These are phyloP conservation scores for Xanthoconium purpureum DNA, from an alignment of 768 basidiomycete species.

Conservation along the genomic window DNA sequence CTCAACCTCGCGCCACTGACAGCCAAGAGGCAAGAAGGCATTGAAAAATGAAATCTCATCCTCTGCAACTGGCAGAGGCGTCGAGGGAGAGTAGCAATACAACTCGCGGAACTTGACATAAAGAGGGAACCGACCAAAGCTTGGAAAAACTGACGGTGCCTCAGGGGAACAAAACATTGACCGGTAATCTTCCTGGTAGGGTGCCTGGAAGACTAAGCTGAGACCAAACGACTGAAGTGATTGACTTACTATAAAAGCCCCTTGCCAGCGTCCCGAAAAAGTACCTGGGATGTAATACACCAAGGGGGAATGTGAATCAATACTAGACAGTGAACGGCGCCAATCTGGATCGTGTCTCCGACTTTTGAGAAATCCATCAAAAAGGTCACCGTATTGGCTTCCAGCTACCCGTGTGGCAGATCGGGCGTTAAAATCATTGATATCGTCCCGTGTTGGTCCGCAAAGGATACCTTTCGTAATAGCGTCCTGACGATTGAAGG, in stretches of 20 bases:
- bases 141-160: conserved; percentile 35
- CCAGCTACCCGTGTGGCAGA: conserved; percentile 41
- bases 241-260: conserved; percentile 43
- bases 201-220: conserved; percentile 32
- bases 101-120: conserved; percentile 50
- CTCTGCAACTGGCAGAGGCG: conserved; percentile 35
- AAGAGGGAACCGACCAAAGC: conserved; percentile 43
- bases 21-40: conserved; percentile 46
- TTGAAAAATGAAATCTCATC: conserved; percentile 38
- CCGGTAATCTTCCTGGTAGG: conserved; percentile 37
- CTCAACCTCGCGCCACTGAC: conserved; percentile 34
- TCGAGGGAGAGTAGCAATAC: conserved; percentile 36
- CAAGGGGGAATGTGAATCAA: conserved; percentile 1
- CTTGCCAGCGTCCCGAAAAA: conserved; percentile 49
- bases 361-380: conserved; percentile 25
- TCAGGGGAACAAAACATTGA: conserved; percentile 34
- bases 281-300: conserved; percentile 41
- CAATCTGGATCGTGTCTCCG: conserved; percentile 32
- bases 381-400: conserved; percentile 17
- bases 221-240: neutral
- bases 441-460: conserved; percentile 49
- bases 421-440: conserved; percentile 40
- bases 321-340: conserved; percentile 21
- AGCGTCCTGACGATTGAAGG: conserved; percentile 36
- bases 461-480: conserved; percentile 20